These are phyloP conservation scores for Cytospora chrysosperma DNA, from an alignment of 2,329 filamentous ascomycete species.

Conservation along the genomic window DNA sequence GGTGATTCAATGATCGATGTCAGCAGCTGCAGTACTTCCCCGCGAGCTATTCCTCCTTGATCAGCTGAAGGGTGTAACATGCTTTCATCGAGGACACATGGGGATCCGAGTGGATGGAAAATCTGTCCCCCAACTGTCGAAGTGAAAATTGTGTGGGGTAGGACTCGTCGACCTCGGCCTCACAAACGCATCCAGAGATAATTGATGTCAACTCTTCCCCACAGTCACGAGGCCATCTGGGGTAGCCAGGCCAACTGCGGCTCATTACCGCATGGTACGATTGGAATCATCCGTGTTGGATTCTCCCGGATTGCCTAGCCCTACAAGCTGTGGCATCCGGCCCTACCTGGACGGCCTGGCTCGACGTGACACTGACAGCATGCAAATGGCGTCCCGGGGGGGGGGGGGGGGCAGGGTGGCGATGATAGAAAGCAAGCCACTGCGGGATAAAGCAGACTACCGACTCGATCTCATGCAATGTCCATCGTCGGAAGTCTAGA, in stretches of 20 bases:
- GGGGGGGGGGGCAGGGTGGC: neutral
- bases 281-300: neutral
- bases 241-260: neutral
- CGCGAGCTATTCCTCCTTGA: constrained; percentile 13
- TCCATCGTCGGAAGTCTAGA: constrained; percentile 9
- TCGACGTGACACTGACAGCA: neutral
- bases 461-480: constrained; percentile 1
- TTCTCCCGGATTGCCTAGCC: constrained; percentile 1
- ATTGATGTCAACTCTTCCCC: constrained; percentile 3
- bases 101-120: constrained; percentile 23
- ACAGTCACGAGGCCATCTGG: constrained; percentile 1
- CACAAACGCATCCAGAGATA: neutral
- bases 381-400: neutral
- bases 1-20: constrained; percentile 4
- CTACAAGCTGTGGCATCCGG: neutral
- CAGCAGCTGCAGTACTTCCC: constrained; percentile 9
- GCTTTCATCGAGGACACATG: neutral
- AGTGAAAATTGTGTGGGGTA: constrained; percentile 10
- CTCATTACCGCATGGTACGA: neutral
- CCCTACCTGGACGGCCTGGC: neutral
- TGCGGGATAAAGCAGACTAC: neutral
- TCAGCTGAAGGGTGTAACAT: neutral
- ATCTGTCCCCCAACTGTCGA: constrained; percentile 5
- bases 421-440: neutral
- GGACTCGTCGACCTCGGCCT: neutral